phyloP scores from a whole-genome alignment of 176 grass and related monocot species.

The Rhipidocladum racemiflorum region DNA sequence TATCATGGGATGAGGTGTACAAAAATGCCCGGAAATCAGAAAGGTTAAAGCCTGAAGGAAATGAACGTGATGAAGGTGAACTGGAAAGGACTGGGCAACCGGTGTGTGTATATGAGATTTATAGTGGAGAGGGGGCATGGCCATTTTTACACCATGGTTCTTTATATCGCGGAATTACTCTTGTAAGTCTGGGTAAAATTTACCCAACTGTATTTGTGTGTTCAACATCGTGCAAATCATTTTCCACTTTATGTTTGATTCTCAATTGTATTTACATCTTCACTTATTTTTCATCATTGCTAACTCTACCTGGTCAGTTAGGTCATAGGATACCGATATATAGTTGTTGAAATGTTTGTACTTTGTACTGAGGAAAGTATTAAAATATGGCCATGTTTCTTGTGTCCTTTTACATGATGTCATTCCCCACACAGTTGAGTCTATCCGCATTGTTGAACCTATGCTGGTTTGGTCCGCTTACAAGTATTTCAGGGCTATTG shows the following conservation, averaged over 20 bases:
- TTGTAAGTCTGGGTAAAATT: conserved; percentile 57
- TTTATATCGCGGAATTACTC: conserved; percentile 84
- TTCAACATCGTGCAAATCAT: neutral
- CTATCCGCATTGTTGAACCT: neutral
- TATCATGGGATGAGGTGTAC: conserved; percentile 96
- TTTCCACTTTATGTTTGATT: conserved; percentile 13
- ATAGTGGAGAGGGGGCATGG: conserved; percentile 73
- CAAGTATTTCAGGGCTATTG: neutral
- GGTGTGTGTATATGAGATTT: conserved; percentile 91
- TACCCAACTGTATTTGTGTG: conserved; percentile 17
- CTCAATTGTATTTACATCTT: neutral
- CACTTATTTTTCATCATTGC: conserved; percentile 4
- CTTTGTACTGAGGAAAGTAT: neutral
- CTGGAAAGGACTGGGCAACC: conserved; percentile 84
- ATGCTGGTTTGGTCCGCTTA: neutral
- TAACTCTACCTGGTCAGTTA: neutral
- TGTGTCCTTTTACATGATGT: neutral
- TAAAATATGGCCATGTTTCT: neutral
- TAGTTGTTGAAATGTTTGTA: neutral
- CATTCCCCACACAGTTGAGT: neutral
- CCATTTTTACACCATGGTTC: conserved; percentile 88
- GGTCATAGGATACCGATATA: neutral
- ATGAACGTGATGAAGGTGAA: conserved; percentile 92
- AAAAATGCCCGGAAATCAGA: conserved; percentile 77
- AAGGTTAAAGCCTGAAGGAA: conserved; percentile 71